Evolutionary conservation across 73 alveolate genomes (phyloP).

Genomic region (Paramecium tetraurelia): DNA sequence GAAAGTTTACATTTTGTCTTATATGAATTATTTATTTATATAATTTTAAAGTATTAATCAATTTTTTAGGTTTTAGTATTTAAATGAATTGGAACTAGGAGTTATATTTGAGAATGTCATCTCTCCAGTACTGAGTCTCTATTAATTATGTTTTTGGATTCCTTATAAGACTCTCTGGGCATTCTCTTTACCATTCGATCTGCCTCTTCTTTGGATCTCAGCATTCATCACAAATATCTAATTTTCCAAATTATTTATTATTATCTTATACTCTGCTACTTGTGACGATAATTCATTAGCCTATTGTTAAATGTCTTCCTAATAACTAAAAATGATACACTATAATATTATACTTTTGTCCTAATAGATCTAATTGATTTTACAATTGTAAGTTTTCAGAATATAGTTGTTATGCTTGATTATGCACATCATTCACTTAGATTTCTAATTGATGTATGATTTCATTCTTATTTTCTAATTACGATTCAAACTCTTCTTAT

Average conservation of each 20-base stretch:
- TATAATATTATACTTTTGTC: background rate
- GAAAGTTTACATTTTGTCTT: slow-evolving; percentile 15
- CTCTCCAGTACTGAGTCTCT: background rate
- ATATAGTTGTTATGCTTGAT: background rate
- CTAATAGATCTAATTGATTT: slow-evolving; percentile 34
- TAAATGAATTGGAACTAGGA: background rate
- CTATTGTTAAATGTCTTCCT: slow-evolving; percentile 24
- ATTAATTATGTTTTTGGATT: background rate
- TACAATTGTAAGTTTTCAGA: slow-evolving; percentile 14
- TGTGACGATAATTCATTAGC: background rate
- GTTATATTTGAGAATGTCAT: background rate
- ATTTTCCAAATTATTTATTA: slow-evolving; percentile 25
- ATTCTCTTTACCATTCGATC: slow-evolving; percentile 16
- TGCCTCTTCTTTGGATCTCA: slow-evolving; percentile 38
- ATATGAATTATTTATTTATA: background rate
- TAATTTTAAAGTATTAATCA: background rate
- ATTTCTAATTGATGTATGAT: slow-evolving; percentile 13
- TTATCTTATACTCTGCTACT: slow-evolving; percentile 41
- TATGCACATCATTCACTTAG: background rate
- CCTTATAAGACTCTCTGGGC: background rate
- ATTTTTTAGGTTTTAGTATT: background rate
- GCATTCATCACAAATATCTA: slow-evolving; percentile 45
- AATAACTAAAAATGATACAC: background rate
- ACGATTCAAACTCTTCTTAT: background rate
- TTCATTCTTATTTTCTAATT: slow-evolving; percentile 12